A percentile compares a stretch with the other conserved stretches of the same genome.
phyloP scores from a whole-genome alignment of 176 grass and related monocot species.

The Aegilops bicornis region DNA sequence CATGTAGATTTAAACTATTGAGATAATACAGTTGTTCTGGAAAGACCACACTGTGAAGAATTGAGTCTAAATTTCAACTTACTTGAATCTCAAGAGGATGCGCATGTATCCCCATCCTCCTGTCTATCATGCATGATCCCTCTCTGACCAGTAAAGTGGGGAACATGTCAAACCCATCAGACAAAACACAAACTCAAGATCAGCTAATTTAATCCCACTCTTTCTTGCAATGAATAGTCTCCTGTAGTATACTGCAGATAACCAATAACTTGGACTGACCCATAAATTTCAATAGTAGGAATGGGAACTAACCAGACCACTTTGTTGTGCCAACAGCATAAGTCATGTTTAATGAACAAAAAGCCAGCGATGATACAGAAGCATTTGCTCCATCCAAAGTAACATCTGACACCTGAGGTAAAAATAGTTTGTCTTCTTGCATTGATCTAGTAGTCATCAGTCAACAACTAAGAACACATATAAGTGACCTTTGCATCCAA shows the following conservation, averaged over 20 bases:
- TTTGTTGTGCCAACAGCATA: slow-evolving; percentile 82
- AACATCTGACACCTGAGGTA: slow-evolving; percentile 59
- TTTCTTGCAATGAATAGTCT: no score
- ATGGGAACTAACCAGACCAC: slow-evolving; percentile 94
- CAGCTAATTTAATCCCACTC: no score
- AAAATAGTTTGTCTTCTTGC: slow-evolving; percentile 23
- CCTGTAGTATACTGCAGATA: neutral
- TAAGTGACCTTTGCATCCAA: slow-evolving; percentile 79
- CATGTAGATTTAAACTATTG: no score
- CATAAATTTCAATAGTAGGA: slow-evolving; percentile 27
- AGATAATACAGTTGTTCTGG: no score
- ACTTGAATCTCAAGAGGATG: no score
- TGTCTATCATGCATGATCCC: no score
- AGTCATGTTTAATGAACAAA: slow-evolving; percentile 71
- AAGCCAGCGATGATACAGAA: slow-evolving; percentile 69
- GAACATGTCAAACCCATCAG: no score
- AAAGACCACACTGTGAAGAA: no score
- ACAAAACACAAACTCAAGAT: no score
- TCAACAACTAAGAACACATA: slow-evolving; percentile 12
- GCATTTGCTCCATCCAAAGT: slow-evolving; percentile 55
- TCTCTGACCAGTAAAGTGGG: no score
- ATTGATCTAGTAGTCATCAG: slow-evolving; percentile 9
- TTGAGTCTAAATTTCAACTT: no score
- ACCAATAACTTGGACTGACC: slow-evolving; percentile 17
- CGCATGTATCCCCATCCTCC: no score